phyloP scores from a whole-genome alignment of 441 rosid genomes.

The Biscutella laevigata region DNA sequence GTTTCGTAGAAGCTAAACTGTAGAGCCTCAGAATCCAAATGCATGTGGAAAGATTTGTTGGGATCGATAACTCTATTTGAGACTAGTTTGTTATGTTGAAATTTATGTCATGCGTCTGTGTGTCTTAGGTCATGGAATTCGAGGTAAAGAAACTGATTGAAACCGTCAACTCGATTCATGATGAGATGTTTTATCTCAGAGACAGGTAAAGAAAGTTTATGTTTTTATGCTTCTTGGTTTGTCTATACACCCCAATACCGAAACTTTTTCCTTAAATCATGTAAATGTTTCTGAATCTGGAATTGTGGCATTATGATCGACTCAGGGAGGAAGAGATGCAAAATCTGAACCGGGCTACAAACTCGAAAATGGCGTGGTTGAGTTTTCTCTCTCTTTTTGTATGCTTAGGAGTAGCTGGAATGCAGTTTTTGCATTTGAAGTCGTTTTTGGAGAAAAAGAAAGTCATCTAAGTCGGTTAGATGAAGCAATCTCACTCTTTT shows the following conservation, averaged over 20 bases:
- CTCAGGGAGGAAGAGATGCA: slow-evolving; percentile 75
- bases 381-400: slow-evolving; percentile 49
- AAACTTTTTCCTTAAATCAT: background rate
- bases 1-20: no score
- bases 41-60: background rate
- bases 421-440: slow-evolving; percentile 68
- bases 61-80: background rate
- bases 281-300: no score
- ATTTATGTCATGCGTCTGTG: slow-evolving; percentile 11
- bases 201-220: slow-evolving; percentile 35
- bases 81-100: background rate
- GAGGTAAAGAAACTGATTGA: slow-evolving; percentile 47
- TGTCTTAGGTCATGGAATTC: slow-evolving; percentile 42
- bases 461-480: slow-evolving; percentile 37
- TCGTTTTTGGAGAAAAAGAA: slow-evolving; percentile 68
- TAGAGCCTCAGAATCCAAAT: background rate
- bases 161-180: slow-evolving; percentile 43
- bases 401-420: slow-evolving; percentile 51
- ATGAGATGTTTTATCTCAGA: slow-evolving; percentile 65
- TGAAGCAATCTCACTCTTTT: slow-evolving; percentile 11
- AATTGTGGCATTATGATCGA: no score
- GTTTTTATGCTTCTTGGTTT: background rate
- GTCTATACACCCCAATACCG: background rate
- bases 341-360: slow-evolving; percentile 41
- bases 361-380: slow-evolving; percentile 52